A percentile compares a stretch with the other conserved stretches of the same genome.
Conservation (phyloP, 208 protist genomes). For the Wallacemonas sp. region DNA sequence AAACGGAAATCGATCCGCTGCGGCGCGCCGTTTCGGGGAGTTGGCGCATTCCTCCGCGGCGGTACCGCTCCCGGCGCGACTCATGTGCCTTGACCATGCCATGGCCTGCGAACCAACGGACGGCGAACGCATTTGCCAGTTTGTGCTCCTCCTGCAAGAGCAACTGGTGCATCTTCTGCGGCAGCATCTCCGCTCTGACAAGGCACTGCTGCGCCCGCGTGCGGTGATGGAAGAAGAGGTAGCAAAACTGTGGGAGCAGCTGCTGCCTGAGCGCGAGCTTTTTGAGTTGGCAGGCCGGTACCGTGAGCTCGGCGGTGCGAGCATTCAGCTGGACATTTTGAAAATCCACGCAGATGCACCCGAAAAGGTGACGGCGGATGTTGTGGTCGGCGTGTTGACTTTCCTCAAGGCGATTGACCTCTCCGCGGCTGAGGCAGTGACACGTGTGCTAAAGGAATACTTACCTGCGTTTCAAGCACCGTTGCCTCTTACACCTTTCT, state of each 20-base stretch:
- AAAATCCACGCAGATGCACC: conserved; percentile 63
- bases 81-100: conserved; percentile 48
- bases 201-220: conserved; percentile 17
- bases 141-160: conserved; percentile 73
- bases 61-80: conserved; percentile 38
- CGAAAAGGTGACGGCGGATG: conserved; percentile 36
- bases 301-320: conserved; percentile 61
- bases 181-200: conserved; percentile 23
- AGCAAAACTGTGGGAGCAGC: conserved; percentile 38
- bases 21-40: conserved; percentile 56
- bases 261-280: conserved; percentile 51
- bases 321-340: conserved; percentile 79
- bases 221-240: conserved; percentile 35
- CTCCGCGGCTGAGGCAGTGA: conserved; percentile 43
- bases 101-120: conserved; percentile 30
- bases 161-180: conserved; percentile 51
- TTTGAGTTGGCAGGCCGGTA: conserved; percentile 69
- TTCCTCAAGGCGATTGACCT: conserved; percentile 54
- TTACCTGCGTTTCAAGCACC: conserved; percentile 51
- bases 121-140: conserved; percentile 43
- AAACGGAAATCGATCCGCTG: conserved; percentile 21
- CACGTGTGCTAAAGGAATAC: conserved; percentile 63
- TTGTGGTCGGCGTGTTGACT: conserved; percentile 43
- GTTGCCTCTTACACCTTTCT: conserved; percentile 63
- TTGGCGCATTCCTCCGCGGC: conserved; percentile 44